phyloP scores from a whole-genome alignment of 352 stramenopile species.

The Halophytophthora batemanensis region DNA sequence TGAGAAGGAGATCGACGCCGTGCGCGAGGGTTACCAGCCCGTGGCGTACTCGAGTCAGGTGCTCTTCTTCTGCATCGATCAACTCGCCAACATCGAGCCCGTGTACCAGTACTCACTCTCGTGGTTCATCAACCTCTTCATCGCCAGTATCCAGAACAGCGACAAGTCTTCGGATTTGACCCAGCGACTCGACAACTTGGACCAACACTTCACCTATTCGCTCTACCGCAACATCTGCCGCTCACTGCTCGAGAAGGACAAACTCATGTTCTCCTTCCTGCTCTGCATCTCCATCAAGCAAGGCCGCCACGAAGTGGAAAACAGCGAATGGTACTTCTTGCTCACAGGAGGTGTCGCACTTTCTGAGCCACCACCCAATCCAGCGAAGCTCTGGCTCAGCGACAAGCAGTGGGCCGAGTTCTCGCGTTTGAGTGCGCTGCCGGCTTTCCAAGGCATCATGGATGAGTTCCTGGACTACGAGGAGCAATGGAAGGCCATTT shows the following conservation, averaged over 20 bases:
- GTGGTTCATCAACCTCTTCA: slow-evolving; percentile 93
- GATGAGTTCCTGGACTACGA: slow-evolving; percentile 79
- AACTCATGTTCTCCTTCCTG: slow-evolving; percentile 92
- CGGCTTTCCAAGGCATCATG: slow-evolving; percentile 74
- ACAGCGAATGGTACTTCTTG: slow-evolving; percentile 91
- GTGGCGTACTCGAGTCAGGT: slow-evolving; percentile 90
- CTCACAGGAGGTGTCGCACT: slow-evolving; percentile 92
- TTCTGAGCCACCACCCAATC: slow-evolving; percentile 88
- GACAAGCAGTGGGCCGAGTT: slow-evolving; percentile 93
- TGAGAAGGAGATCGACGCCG: slow-evolving; percentile 88
- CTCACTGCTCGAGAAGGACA: slow-evolving; percentile 92
- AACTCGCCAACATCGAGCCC: slow-evolving; percentile 92
- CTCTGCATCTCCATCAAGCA: slow-evolving; percentile 87
- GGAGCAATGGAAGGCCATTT: slow-evolving; percentile 85
- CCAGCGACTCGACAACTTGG: slow-evolving; percentile 76
- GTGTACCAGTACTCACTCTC: slow-evolving; percentile 93
- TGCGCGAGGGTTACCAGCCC: slow-evolving; percentile 85
- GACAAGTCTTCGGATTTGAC: slow-evolving; percentile 73
- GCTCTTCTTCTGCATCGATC: slow-evolving; percentile 94
- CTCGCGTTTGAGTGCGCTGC: slow-evolving; percentile 80
- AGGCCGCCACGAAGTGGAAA: slow-evolving; percentile 74
- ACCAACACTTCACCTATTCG: slow-evolving; percentile 90
- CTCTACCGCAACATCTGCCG: slow-evolving; percentile 92
- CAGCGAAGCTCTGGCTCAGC: slow-evolving; percentile 87
- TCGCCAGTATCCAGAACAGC: slow-evolving; percentile 86